Percentiles rank a stretch among this genome's conserved stretches.
Evolutionary conservation across 2,329 filamentous ascomycete genomes (phyloP).

Genomic region (Colletotrichum tropicicola): DNA sequence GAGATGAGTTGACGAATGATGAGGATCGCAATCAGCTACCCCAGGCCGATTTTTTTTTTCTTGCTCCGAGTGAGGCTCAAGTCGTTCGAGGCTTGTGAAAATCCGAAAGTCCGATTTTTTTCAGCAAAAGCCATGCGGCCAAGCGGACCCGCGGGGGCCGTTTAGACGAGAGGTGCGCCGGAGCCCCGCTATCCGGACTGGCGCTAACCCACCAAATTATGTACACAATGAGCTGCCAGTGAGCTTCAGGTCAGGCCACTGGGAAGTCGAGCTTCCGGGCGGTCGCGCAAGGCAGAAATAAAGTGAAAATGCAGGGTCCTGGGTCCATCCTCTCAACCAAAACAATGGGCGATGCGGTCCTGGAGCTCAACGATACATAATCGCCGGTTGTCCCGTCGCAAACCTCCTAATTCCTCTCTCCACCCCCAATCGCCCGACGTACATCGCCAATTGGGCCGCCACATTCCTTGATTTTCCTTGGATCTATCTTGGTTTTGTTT

Average conservation of each 20-base stretch:
- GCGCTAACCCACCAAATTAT: background rate
- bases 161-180: conserved; percentile 15
- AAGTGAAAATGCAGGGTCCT: conserved; percentile 26
- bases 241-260: conserved; percentile 21
- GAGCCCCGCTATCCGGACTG: conserved; percentile 21
- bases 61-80: conserved; percentile 11
- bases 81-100: conserved; percentile 22
- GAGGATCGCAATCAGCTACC: background rate
- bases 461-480: conserved; percentile 8
- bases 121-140: background rate
- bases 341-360: conserved; percentile 22
- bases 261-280: conserved; percentile 20
- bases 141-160: conserved; percentile 1
- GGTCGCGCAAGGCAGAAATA: conserved; percentile 30
- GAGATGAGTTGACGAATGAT: background rate
- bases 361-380: conserved; percentile 14
- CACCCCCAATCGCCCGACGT: background rate
- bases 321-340: conserved; percentile 25
- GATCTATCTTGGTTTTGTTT: background rate
- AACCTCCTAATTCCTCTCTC: background rate
- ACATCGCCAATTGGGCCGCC: background rate
- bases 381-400: conserved; percentile 10
- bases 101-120: conserved; percentile 29
- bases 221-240: background rate
- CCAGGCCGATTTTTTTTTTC: background rate